These are phyloP conservation scores for Nakazawaea peltata DNA, from an alignment of 805 yeast species.

Conservation along the genomic window DNA sequence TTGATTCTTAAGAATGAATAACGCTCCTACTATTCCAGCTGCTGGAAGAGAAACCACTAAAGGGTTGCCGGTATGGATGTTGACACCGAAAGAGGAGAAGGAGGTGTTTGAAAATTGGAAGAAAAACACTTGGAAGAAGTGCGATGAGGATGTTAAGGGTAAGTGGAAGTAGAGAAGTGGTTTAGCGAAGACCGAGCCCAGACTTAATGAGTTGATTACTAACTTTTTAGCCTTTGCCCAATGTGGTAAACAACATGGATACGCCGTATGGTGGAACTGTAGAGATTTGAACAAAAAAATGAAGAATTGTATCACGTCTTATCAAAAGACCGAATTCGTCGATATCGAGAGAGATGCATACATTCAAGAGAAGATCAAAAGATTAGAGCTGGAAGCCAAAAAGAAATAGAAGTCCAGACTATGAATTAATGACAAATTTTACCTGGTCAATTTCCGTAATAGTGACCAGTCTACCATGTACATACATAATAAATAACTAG, in stretches of 20 bases:
- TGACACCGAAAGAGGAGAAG: conserved; percentile 71
- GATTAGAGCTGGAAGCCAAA: conserved; percentile 19
- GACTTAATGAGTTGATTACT: neutral
- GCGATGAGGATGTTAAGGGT: conserved; percentile 63
- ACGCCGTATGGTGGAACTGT: conserved; percentile 63
- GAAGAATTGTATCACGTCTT: conserved; percentile 53
- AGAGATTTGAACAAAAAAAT: conserved; percentile 47
- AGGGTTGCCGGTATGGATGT: conserved; percentile 63
- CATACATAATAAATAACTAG: too few species aligned
- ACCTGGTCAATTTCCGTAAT: too few species aligned
- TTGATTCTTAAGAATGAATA: too few species aligned
- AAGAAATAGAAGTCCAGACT: too few species aligned
- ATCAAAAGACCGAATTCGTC: conserved; percentile 54
- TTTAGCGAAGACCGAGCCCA: too few species aligned
- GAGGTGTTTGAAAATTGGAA: conserved; percentile 67
- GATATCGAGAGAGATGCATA: conserved; percentile 63
- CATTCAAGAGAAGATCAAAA: conserved; percentile 47
- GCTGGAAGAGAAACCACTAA: conserved; percentile 22
- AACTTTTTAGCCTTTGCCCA: conserved; percentile 40
- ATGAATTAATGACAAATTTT: too few species aligned
- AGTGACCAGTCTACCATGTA: too few species aligned
- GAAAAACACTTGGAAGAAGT: conserved; percentile 51
- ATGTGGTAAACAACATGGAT: conserved; percentile 57
- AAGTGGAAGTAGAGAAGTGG: too few species aligned
- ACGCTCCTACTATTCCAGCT: too few species aligned